These are phyloP conservation scores for Aphanomyces invadans DNA, from an alignment of 352 stramenopile species.

Conservation along the genomic window DNA sequence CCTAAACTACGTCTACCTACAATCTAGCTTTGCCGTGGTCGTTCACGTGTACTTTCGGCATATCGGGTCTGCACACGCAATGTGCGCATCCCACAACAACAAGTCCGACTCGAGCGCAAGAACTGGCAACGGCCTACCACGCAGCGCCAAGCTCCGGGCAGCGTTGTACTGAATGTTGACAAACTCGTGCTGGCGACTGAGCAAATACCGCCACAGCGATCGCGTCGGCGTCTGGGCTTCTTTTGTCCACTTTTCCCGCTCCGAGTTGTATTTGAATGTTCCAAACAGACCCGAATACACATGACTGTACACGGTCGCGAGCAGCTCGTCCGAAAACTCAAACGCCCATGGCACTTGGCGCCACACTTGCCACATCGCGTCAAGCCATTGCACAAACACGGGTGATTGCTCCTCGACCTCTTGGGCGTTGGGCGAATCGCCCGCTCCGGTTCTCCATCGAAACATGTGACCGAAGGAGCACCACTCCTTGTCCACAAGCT, in stretches of 20 bases:
- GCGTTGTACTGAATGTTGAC: conserved; percentile 77
- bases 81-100: conserved; percentile 74
- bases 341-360: conserved; percentile 95
- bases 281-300: conserved; percentile 96
- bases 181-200: conserved; percentile 57
- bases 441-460: conserved; percentile 91
- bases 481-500: conserved; percentile 99
- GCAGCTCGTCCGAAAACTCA: conserved; percentile 94
- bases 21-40: background rate
- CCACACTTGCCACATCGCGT: conserved; percentile 97
- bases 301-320: conserved; percentile 92
- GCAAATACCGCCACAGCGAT: conserved; percentile 63
- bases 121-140: background rate
- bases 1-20: background rate
- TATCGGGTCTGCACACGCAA: conserved; percentile 74
- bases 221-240: conserved; percentile 51
- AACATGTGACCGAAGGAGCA: conserved; percentile 99
- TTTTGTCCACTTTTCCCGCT: conserved; percentile 66
- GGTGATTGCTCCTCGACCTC: conserved; percentile 96
- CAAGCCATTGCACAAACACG: conserved; percentile 98
- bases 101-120: conserved; percentile 56
- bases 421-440: conserved; percentile 87
- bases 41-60: conserved; percentile 74
- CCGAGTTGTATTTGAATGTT: conserved; percentile 97
- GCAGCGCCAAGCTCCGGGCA: conserved; percentile 44